phyloP scores from a whole-genome alignment of 441 rosid species.

The Adansonia madagascariensis region DNA sequence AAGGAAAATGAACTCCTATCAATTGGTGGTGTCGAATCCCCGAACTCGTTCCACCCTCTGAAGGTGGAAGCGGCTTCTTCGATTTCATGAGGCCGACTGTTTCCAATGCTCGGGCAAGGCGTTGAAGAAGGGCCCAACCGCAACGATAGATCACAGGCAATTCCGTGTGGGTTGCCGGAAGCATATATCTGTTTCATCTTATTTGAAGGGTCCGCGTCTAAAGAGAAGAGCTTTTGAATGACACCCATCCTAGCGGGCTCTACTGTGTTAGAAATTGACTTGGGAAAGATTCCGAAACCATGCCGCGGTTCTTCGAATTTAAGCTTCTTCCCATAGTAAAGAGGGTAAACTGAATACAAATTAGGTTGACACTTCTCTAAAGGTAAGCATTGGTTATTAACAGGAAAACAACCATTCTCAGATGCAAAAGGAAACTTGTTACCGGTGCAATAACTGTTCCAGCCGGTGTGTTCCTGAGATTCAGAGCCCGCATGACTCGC shows the following conservation, averaged over 20 bases:
- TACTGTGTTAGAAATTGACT: slow-evolving; percentile 32
- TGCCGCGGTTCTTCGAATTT: slow-evolving; percentile 28
- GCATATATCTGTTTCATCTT: slow-evolving; percentile 26
- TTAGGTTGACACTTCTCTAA: slow-evolving; percentile 31
- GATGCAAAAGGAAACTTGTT: slow-evolving; percentile 38
- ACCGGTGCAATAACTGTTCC: slow-evolving; percentile 17
- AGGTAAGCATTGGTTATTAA: slow-evolving; percentile 24
- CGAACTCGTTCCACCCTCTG: slow-evolving; percentile 35
- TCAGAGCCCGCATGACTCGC: slow-evolving; percentile 28
- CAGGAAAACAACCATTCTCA: slow-evolving; percentile 24
- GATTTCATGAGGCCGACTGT: slow-evolving; percentile 18
- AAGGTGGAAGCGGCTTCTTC: slow-evolving; percentile 32
- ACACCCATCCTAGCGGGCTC: slow-evolving; percentile 38
- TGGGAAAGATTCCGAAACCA: slow-evolving; percentile 32
- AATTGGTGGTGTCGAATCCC: slow-evolving; percentile 29
- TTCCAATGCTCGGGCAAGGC: slow-evolving; percentile 24
- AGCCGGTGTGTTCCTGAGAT: slow-evolving; percentile 24
- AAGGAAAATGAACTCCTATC: slow-evolving; percentile 28
- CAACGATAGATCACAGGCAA: slow-evolving; percentile 71
- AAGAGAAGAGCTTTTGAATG: slow-evolving; percentile 26
- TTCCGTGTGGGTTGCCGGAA: slow-evolving; percentile 33
- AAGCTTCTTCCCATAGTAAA: slow-evolving; percentile 46
- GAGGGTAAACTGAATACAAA: slow-evolving; percentile 58
- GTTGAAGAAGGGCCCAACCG: slow-evolving; percentile 61
- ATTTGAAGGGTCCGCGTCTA: slow-evolving; percentile 22